Base-by-base conservation (phyloP, 2,329 filamentous ascomycete genomes). In the Cryoendolithus antarcticus region DNA sequence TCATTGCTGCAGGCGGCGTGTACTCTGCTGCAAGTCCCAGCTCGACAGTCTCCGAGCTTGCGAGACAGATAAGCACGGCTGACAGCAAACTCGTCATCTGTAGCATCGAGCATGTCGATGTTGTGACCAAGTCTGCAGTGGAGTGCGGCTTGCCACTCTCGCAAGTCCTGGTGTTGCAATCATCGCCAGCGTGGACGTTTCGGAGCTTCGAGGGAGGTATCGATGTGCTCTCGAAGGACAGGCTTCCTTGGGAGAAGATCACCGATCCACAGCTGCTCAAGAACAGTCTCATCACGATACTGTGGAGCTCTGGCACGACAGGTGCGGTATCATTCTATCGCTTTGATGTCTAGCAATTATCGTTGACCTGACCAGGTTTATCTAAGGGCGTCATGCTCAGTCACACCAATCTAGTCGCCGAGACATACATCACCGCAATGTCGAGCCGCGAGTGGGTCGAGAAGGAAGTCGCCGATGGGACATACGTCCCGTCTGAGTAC, bases 301-400 rank as follows among this genome's bases (percentile, higher is more conserved):
- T 70, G 7, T 71, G 68, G 52, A 65, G 60, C 5, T 63, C 59
- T 7, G 66, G 67, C 3, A 70, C 67, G 1, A 70, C 67, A 1
- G 89, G n/a, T n/a, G n/a, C n/a, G n/a, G n/a, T n/a, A n/a, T n/a
- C n/a, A n/a, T n/a, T n/a, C n/a, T n/a, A n/a, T n/a, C n/a, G n/a
- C n/a, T n/a, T n/a, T n/a, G n/a, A n/a, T n/a, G n/a, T n/a, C n/a
- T n/a, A n/a, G n/a, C n/a, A n/a, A n/a, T n/a, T n/a, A n/a, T n/a
- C n/a, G n/a, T n/a, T n/a, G n/a, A n/a, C n/a, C n/a, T n/a, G n/a
- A n/a, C n/a, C n/a, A n/a, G n/a, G 89, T 2, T 65, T 86, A 36
- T 88, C 89, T 0, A 96, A 96, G 61, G 89, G 88, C 10, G 89
- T 95, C 9, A 82, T 85, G 74, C 68, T 95, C 27, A 82, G 77